Evolutionary conservation across 441 rosid species (phyloP), one percentile per base, ranked within the genome.

Genomic region (Adansonia madagascariensis): DNA sequence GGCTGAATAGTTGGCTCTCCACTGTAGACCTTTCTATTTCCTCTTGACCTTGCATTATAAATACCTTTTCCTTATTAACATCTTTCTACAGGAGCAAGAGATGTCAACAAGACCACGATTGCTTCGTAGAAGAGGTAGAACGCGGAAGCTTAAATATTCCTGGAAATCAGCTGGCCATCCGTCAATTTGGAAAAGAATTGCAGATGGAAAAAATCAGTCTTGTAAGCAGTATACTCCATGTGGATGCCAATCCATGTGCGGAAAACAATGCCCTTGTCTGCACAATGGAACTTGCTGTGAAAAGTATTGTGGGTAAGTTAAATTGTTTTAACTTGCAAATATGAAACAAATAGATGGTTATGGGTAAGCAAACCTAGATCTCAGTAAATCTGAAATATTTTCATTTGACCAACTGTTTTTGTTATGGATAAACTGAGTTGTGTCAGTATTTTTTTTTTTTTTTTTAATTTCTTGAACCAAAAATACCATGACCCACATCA

Each of bases 291-390:
- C 97, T 73, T 93, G 97, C 84, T 93, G 99, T 76, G 97, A 95
- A 80, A 95, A 92, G 82, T 95, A 92, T 71, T 95, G 99, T 75
- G 98, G 99, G 98, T 95, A 93, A 59, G 94, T 84, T 80, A 73
- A 76, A 79, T 18, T 75, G 11, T 75, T 74, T 53, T 41, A 69
- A 77, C 76, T 60, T 65, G 69, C 6, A 52, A 75, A 71, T 55
- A 18, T 55, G 47, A 31, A 35, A 9, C 6, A 44, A 6, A 18
- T 31, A 22, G 2, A 68, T 41, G 67, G 18, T 75, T 72, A 57
- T 70, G 49, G 47, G 65, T 17, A 55, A 39, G 47, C 8, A 15
- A 70, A 31, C 24, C 9, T 62, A 4, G 6, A 44, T 15, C 57
- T 75, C 31, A 24, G 8, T 14, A 44, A 44, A 73, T 73, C 41